Percentiles rank a stretch among this genome's conserved stretches.
phyloP scores from a whole-genome alignment of 306 rosid genomes.

The Rosa persica region DNA sequence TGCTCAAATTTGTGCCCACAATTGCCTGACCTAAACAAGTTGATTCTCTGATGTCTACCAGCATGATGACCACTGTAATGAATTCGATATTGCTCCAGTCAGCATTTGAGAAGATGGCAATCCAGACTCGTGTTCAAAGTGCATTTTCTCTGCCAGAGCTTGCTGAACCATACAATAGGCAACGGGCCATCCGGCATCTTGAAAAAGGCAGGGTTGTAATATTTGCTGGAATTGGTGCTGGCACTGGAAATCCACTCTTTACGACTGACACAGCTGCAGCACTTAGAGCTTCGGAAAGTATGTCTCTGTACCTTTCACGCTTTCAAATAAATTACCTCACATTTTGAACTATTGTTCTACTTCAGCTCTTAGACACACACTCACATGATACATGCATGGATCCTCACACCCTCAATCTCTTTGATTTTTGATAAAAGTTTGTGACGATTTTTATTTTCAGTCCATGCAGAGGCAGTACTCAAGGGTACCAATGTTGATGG shows the following conservation, averaged over 20 bases:
- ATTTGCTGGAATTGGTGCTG: constrained; percentile 53
- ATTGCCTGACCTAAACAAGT: background rate
- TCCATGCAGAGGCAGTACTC: constrained; percentile 53
- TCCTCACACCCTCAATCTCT: background rate
- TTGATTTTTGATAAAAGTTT: constrained; percentile 11
- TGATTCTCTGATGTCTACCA: constrained; percentile 26
- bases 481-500: constrained; percentile 57
- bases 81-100: constrained; percentile 49
- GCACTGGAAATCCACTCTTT: constrained; percentile 47
- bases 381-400: background rate
- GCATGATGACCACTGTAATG: constrained; percentile 59
- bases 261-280: constrained; percentile 52
- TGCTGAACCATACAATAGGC: constrained; percentile 54
- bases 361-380: background rate
- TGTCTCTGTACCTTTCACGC: constrained; percentile 12
- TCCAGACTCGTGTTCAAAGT: constrained; percentile 49
- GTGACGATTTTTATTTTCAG: constrained; percentile 26
- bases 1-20: background rate
- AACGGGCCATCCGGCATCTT: constrained; percentile 53
- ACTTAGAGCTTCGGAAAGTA: constrained; percentile 47
- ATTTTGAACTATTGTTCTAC: background rate
- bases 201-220: constrained; percentile 54
- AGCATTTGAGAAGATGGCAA: constrained; percentile 50
- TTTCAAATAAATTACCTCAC: background rate
- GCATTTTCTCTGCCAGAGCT: constrained; percentile 47